Conservation (phyloP, 305 asterid genomes). For the Solanum aculeatissimum region DNA sequence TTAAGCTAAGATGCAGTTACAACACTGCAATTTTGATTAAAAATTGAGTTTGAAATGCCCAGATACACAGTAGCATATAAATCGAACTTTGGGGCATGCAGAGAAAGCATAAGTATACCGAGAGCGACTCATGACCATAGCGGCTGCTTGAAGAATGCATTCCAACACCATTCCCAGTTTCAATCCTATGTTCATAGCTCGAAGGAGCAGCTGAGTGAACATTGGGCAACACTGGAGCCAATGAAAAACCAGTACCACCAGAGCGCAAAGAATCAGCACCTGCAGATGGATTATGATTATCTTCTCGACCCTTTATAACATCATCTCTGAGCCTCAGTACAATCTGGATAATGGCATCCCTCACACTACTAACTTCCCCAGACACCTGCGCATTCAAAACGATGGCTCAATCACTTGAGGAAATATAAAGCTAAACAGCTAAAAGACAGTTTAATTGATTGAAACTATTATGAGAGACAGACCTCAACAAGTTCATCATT, state of each 20-base stretch:
- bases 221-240: conserved; percentile 43
- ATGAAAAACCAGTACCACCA: conserved; percentile 43
- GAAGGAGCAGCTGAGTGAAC: conserved; percentile 41
- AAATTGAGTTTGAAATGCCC: background rate
- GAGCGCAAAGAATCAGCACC: conserved; percentile 43
- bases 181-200: conserved; percentile 65
- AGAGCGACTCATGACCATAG: conserved; percentile 60
- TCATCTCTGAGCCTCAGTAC: conserved; percentile 85
- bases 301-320: conserved; percentile 64
- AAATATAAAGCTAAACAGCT: conserved; percentile 2
- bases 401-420: background rate
- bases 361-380: conserved; percentile 64
- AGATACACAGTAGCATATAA: background rate
- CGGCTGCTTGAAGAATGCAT: conserved; percentile 46
- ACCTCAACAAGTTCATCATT: conserved; percentile 93
- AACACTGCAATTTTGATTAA: background rate
- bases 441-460: background rate
- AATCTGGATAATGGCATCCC: conserved; percentile 92
- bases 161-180: conserved; percentile 49
- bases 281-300: conserved; percentile 40
- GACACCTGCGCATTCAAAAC: conserved; percentile 30
- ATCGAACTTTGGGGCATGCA: background rate
- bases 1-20: background rate
- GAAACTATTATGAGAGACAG: background rate
- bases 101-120: conserved; percentile 35